Evolutionary conservation across 2,329 filamentous ascomycete species (phyloP).

Genomic region (Trichoderma sp.): DNA sequence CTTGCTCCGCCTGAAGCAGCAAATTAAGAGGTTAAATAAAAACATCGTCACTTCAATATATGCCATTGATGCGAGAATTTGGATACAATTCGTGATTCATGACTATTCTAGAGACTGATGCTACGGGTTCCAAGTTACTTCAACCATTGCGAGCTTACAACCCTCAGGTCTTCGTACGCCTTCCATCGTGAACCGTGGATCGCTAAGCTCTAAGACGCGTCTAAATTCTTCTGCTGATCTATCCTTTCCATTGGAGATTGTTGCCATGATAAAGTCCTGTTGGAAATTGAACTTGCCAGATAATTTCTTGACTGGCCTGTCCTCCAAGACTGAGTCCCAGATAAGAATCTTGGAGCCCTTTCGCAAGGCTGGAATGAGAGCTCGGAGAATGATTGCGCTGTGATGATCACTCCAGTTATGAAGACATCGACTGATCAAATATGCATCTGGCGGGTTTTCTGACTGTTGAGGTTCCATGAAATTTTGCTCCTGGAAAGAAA

Average conservation of each 20-base stretch:
- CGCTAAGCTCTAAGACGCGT: background rate
- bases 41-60: background rate
- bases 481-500: background rate
- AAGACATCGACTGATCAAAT: background rate
- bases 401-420: background rate
- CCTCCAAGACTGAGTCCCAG: background rate
- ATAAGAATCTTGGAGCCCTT: background rate
- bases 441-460: background rate
- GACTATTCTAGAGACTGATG: background rate
- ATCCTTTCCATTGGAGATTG: background rate
- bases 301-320: background rate
- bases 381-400: background rate
- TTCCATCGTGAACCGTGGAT: background rate
- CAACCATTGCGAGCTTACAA: background rate
- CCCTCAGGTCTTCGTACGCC: background rate
- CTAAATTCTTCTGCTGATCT: background rate
- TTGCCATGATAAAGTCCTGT: background rate
- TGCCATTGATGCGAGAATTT: background rate
- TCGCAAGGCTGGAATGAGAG: background rate
- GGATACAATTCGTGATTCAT: no score
- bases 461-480: background rate
- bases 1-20: constrained; percentile 9
- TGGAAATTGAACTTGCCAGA: background rate
- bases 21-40: background rate
- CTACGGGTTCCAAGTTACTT: background rate